phyloP scores from a whole-genome alignment of 805 yeast genomes.

The Metschnikowia gelsemii region DNA sequence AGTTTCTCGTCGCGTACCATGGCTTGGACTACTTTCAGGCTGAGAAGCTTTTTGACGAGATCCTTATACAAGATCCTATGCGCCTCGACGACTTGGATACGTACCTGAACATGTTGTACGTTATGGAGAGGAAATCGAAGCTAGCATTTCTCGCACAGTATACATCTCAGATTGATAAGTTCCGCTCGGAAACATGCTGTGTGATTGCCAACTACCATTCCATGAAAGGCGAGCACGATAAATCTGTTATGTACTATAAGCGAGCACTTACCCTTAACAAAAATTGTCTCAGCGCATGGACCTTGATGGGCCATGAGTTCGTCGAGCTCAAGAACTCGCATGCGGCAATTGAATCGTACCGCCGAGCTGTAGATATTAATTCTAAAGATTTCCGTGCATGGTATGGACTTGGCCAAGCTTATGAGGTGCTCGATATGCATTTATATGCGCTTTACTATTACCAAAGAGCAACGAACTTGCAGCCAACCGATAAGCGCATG shows the following conservation, averaged over 20 bases:
- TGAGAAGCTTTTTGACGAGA: slow-evolving; percentile 72
- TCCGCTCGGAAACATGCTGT: slow-evolving; percentile 93
- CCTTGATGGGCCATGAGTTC: slow-evolving; percentile 98
- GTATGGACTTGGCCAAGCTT: slow-evolving; percentile 98
- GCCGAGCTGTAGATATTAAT: slow-evolving; percentile 89
- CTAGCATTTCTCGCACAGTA: slow-evolving; percentile 83
- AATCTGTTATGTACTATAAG: slow-evolving; percentile 88
- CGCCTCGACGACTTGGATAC: slow-evolving; percentile 88
- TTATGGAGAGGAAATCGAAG: slow-evolving; percentile 85
- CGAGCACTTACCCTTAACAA: slow-evolving; percentile 82
- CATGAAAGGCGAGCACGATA: slow-evolving; percentile 88
- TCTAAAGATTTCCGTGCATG: slow-evolving; percentile 91
- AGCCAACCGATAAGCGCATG: slow-evolving; percentile 88
- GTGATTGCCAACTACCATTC: slow-evolving; percentile 92
- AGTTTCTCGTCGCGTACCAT: slow-evolving; percentile 79
- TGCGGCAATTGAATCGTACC: slow-evolving; percentile 94
- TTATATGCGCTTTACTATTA: slow-evolving; percentile 88
- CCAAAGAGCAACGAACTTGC: slow-evolving; percentile 84
- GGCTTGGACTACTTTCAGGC: slow-evolving; percentile 82
- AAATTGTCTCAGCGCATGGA: slow-evolving; percentile 89
- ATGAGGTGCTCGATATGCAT: slow-evolving; percentile 94
- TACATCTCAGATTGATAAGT: slow-evolving; percentile 77
- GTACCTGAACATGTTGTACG: slow-evolving; percentile 92
- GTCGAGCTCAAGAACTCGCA: slow-evolving; percentile 94
- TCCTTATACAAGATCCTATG: slow-evolving; percentile 73